Evolutionary conservation across 2,329 filamentous ascomycete species (phyloP).

Genomic region (Salinomyces thailandicus): DNA sequence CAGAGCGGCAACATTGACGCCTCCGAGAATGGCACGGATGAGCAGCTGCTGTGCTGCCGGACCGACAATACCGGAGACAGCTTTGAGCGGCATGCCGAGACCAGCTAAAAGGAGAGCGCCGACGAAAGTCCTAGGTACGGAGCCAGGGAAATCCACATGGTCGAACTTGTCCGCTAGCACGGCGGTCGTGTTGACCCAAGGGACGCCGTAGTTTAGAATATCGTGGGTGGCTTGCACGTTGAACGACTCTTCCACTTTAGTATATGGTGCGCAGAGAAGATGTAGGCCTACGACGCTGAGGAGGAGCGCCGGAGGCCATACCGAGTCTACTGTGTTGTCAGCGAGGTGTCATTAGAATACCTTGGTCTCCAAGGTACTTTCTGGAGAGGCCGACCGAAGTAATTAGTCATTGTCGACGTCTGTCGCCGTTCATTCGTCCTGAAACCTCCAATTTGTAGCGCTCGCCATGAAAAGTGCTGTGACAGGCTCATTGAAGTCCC

Average conservation of each 20-base stretch:
- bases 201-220: slow-evolving; percentile 70
- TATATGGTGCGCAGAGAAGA: slow-evolving; percentile 57
- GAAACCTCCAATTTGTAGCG: slow-evolving; percentile 3
- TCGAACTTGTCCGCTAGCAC: slow-evolving; percentile 56
- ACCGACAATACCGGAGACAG: slow-evolving; percentile 26
- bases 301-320: slow-evolving; percentile 32
- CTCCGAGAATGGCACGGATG: slow-evolving; percentile 66
- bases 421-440: background rate
- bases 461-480: slow-evolving; percentile 5
- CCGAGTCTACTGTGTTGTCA: background rate
- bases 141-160: slow-evolving; percentile 81
- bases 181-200: slow-evolving; percentile 28
- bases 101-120: slow-evolving; percentile 69
- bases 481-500: background rate
- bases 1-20: slow-evolving; percentile 62
- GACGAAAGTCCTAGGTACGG: slow-evolving; percentile 82
- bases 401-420: background rate
- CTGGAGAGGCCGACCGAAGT: too few species aligned
- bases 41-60: slow-evolving; percentile 50
- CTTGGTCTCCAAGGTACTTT: too few species aligned
- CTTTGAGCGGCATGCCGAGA: slow-evolving; percentile 48
- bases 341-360: too few species aligned
- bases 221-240: slow-evolving; percentile 92
- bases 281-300: slow-evolving; percentile 38
- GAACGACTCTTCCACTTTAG: slow-evolving; percentile 98